These are phyloP conservation scores for Rhododendron ovatum DNA, from an alignment of 148 eudicot genomes.

Conservation along the genomic window DNA sequence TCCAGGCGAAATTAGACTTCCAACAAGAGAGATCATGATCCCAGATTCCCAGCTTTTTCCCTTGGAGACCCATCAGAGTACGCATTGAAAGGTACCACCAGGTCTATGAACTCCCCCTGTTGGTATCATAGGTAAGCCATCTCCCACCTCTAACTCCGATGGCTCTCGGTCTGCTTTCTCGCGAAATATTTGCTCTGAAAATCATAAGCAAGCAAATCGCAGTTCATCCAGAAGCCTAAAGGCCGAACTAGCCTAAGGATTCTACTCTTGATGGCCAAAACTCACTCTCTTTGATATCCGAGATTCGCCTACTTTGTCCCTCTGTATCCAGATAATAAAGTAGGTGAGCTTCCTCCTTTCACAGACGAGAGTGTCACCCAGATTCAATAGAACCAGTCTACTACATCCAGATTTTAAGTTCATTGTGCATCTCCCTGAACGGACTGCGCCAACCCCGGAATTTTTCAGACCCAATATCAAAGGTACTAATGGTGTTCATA, in stretches of 20 bases:
- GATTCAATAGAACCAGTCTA: neutral
- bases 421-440: neutral
- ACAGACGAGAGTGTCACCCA: neutral
- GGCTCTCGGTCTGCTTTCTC: neutral
- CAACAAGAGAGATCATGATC: neutral
- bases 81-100: neutral
- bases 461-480: neutral
- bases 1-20: neutral
- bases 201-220: neutral
- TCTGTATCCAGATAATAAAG: neutral
- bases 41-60: neutral
- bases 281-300: neutral
- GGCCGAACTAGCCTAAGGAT: neutral
- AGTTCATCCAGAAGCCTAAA: neutral
- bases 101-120: neutral
- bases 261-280: neutral
- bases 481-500: neutral
- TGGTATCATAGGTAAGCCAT: neutral
- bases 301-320: neutral
- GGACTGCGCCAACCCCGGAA: neutral
- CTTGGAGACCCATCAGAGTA: neutral
- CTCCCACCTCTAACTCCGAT: neutral
- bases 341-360: neutral
- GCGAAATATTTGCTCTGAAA: too few species aligned
- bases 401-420: neutral